Conservation (phyloP, 2,329 filamentous ascomycete species). For the Sporothrix dimorphospora region DNA sequence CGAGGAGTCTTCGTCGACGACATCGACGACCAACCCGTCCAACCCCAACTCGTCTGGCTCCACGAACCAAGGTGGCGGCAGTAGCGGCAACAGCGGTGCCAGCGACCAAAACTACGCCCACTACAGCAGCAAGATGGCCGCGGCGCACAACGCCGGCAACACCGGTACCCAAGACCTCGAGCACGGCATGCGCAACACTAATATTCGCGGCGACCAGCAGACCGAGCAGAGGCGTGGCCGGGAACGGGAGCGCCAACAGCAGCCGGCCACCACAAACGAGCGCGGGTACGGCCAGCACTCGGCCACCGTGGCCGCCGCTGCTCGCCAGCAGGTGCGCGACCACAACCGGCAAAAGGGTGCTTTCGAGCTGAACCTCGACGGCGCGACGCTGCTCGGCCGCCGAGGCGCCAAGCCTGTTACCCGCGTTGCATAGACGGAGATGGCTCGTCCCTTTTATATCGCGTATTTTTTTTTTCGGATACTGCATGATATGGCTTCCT, state of each 20-base stretch:
- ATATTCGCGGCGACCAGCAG: slow-evolving; percentile 57
- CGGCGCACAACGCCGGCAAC: slow-evolving; percentile 59
- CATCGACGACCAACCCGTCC: slow-evolving; percentile 44
- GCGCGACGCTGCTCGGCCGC: slow-evolving; percentile 84
- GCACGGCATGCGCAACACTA: slow-evolving; percentile 82
- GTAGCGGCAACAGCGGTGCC: slow-evolving; percentile 17
- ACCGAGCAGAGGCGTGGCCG: slow-evolving; percentile 51
- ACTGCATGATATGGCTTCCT: background rate
- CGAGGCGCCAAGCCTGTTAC: slow-evolving; percentile 59
- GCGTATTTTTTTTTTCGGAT: background rate
- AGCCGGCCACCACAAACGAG: slow-evolving; percentile 44
- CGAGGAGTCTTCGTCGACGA: slow-evolving; percentile 48
- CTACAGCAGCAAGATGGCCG: slow-evolving; percentile 43
- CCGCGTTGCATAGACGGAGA: slow-evolving; percentile 43
- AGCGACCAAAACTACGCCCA: slow-evolving; percentile 25
- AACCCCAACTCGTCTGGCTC: slow-evolving; percentile 21
- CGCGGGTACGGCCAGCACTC: slow-evolving; percentile 89
- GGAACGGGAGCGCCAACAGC: slow-evolving; percentile 51
- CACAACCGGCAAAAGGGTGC: slow-evolving; percentile 72
- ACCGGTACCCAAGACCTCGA: slow-evolving; percentile 70
- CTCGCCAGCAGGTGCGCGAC: slow-evolving; percentile 74
- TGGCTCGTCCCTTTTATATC: no score
- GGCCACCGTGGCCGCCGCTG: slow-evolving; percentile 79
- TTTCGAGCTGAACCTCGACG: slow-evolving; percentile 91
- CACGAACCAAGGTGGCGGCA: background rate